Evolutionary conservation across 2,329 filamentous ascomycete genomes (phyloP).

Genomic region (Nannizzia gypsea): DNA sequence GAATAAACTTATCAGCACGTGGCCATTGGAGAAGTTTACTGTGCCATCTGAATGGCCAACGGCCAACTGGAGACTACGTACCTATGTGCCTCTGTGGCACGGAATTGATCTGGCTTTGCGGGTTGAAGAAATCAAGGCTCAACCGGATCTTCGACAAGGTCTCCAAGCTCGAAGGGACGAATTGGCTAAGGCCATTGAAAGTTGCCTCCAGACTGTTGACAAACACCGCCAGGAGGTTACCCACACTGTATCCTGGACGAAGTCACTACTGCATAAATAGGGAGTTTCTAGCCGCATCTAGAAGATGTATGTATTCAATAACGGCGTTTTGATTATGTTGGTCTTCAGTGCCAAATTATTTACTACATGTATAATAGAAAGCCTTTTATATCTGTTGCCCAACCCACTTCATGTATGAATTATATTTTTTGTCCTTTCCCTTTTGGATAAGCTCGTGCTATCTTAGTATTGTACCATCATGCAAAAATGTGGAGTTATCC

Average conservation of each 20-base stretch:
- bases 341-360: not conserved
- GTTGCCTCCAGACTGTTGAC: conserved; percentile 16
- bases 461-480: not conserved
- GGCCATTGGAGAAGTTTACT: conserved; percentile 21
- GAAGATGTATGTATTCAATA: not conserved
- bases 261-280: not conserved
- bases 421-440: not conserved
- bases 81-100: conserved; percentile 29
- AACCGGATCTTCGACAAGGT: conserved; percentile 18
- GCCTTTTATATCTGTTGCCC: not conserved
- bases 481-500: not conserved
- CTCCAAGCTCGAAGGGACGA: conserved; percentile 24
- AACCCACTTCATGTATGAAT: not conserved
- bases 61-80: conserved; percentile 20
- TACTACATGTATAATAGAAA: conserved; percentile 1
- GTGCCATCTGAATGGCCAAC: conserved; percentile 17
- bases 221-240: not conserved
- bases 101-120: conserved; percentile 31
- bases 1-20: conserved; percentile 26
- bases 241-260: not conserved
- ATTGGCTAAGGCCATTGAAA: conserved; percentile 45
- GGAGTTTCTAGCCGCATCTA: not conserved
- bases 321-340: conserved; percentile 1
- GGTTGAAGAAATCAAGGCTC: conserved; percentile 22
- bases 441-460: no score